Conservation (phyloP, 352 stramenopile genomes). For the Paralagenidium karlingii region DNA sequence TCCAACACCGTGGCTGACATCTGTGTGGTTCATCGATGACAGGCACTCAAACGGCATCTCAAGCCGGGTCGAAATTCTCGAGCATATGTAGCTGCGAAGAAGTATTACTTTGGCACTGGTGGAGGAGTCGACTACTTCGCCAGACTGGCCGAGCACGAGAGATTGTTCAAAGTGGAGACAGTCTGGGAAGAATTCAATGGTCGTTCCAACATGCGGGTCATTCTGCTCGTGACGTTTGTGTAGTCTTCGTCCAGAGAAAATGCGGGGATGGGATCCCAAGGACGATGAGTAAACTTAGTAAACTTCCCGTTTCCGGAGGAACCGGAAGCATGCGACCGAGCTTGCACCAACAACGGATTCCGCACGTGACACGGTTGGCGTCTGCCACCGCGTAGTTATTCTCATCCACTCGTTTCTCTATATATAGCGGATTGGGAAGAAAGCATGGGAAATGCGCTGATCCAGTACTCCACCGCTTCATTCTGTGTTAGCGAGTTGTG, state of each 20-base stretch:
- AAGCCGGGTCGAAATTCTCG: conserved; percentile 18
- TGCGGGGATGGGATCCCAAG: no score
- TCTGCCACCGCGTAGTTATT: no score
- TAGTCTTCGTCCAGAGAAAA: conserved; percentile 1
- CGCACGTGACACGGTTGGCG: no score
- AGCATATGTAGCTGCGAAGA: conserved; percentile 68
- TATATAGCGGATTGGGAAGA: no score
- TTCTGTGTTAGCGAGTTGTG: no score
- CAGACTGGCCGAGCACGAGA: conserved; percentile 27
- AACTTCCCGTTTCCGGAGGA: no score
- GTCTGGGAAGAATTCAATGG: conserved; percentile 64
- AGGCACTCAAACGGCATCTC: conserved; percentile 74
- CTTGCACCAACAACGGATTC: no score
- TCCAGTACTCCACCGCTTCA: no score
- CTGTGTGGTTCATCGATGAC: neutral
- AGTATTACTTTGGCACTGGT: conserved; percentile 80
- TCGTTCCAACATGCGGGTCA: conserved; percentile 72
- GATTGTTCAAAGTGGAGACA: conserved; percentile 28
- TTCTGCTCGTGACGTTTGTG: conserved; percentile 18
- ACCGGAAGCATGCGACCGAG: no score
- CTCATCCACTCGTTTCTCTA: no score
- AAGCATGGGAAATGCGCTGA: no score
- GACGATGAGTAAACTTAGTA: no score
- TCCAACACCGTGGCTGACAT: conserved; percentile 1
- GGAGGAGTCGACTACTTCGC: conserved; percentile 83